Conservation (phyloP, 805 yeast genomes). For the Starmerella apis region DNA sequence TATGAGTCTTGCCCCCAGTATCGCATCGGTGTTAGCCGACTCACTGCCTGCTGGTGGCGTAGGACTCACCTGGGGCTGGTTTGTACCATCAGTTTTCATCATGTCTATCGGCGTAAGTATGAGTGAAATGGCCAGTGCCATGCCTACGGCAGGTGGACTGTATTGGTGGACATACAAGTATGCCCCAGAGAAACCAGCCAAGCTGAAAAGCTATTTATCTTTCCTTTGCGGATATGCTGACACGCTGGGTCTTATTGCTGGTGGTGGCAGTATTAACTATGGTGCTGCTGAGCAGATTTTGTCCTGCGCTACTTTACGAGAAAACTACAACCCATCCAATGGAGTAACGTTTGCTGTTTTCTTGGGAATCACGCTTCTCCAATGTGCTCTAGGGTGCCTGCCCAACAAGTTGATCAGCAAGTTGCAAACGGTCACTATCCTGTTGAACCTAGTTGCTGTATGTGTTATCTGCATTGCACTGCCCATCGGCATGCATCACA, state of each 20-base stretch:
- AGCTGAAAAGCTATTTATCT: constrained; percentile 39
- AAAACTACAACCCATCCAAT: constrained; percentile 44
- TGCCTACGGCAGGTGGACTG: constrained; percentile 69
- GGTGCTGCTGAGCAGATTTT: constrained; percentile 56
- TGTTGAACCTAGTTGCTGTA: constrained; percentile 44
- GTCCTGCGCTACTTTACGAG: constrained; percentile 31
- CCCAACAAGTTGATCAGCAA: constrained; percentile 49
- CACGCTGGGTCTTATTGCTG: constrained; percentile 55
- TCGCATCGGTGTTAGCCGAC: constrained; percentile 44
- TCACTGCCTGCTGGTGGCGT: constrained; percentile 56
- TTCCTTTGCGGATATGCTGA: constrained; percentile 59
- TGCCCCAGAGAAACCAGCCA: constrained; percentile 40
- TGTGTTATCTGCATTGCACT: constrained; percentile 50
- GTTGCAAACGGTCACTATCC: constrained; percentile 50
- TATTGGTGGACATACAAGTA: constrained; percentile 60
- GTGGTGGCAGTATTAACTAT: constrained; percentile 56
- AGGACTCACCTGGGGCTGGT: constrained; percentile 67
- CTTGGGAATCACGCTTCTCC: constrained; percentile 48
- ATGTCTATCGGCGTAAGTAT: constrained; percentile 48
- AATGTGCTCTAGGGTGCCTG: constrained; percentile 43
- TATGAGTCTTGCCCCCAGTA: constrained; percentile 55
- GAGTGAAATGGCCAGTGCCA: constrained; percentile 56
- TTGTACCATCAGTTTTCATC: constrained; percentile 46
- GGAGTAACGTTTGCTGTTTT: constrained; percentile 55
- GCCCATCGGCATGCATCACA: constrained; percentile 41